phyloP scores from a whole-genome alignment of 2,329 filamentous ascomycete species.

The Bipolaris bicolor region DNA sequence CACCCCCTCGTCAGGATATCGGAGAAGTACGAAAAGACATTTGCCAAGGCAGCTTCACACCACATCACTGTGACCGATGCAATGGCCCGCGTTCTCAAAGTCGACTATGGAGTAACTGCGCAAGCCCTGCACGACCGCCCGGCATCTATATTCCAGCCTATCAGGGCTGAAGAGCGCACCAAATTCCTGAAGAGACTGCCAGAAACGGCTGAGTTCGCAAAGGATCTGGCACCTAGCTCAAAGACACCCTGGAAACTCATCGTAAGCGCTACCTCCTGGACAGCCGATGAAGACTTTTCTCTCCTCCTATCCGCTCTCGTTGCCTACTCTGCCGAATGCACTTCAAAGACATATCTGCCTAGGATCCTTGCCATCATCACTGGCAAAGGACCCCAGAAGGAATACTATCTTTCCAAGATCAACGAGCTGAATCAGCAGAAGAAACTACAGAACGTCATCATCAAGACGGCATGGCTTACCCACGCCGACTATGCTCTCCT shows the following conservation, averaged over 20 bases:
- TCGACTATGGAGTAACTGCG: constrained; percentile 68
- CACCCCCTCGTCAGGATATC: constrained; percentile 82
- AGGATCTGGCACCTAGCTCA: constrained; percentile 57
- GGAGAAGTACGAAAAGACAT: constrained; percentile 74
- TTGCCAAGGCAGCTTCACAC: constrained; percentile 71
- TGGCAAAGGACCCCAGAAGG: constrained; percentile 86
- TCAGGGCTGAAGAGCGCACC: constrained; percentile 52
- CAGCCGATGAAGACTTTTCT: constrained; percentile 92
- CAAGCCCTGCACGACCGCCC: constrained; percentile 75
- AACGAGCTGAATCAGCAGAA: constrained; percentile 64
- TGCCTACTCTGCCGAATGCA: constrained; percentile 66
- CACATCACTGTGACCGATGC: constrained; percentile 90
- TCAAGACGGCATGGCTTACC: constrained; percentile 84
- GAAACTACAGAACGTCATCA: constrained; percentile 71
- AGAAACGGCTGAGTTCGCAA: constrained; percentile 66
- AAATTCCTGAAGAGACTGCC: constrained; percentile 70
- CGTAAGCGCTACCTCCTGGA: constrained; percentile 97
- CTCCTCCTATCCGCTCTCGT: constrained; percentile 84
- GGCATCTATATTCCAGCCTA: constrained; percentile 78
- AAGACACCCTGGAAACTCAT: constrained; percentile 69
- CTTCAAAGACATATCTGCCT: constrained; percentile 60
- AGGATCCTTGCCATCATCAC: constrained; percentile 88
- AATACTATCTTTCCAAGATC: constrained; percentile 74
- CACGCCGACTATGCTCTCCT: constrained; percentile 83
- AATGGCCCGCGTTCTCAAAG: constrained; percentile 76